Evolutionary conservation across 257 asterid genomes (phyloP).

Genomic region (Knoxia roxburghii): DNA sequence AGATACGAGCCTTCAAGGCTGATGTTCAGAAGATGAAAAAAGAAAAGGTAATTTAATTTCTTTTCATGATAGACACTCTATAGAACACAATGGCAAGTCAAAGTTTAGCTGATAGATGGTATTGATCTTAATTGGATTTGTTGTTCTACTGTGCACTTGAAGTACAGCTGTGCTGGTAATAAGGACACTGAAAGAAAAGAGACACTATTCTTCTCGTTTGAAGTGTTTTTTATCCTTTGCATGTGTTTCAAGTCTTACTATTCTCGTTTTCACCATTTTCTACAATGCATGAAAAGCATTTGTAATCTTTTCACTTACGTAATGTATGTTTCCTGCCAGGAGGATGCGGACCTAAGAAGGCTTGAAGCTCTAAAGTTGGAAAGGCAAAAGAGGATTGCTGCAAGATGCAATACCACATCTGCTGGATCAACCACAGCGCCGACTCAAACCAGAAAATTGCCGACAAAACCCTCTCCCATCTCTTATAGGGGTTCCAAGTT

Average conservation of each 20-base stretch:
- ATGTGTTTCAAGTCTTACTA: not conserved
- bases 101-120: not conserved
- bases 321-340: slow-evolving; percentile 42
- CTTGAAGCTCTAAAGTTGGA: slow-evolving; percentile 72
- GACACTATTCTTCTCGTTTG: too few species aligned
- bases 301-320: not conserved
- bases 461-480: slow-evolving; percentile 58
- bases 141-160: not conserved
- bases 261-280: not conserved
- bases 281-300: not conserved
- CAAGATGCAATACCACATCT: slow-evolving; percentile 50
- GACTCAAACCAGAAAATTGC: slow-evolving; percentile 43
- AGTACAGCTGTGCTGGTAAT: slow-evolving; percentile 2
- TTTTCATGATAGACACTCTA: not conserved
- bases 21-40: slow-evolving; percentile 84
- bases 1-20: slow-evolving; percentile 79
- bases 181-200: not conserved
- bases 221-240: too few species aligned
- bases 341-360: slow-evolving; percentile 61
- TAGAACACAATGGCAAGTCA: not conserved
- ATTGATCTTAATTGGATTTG: not conserved
- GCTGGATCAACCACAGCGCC: slow-evolving; percentile 37
- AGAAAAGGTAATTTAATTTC: slow-evolving; percentile 66
- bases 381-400: slow-evolving; percentile 82
- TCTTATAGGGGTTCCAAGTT: slow-evolving; percentile 74